A percentile compares a stretch with the other conserved stretches of the same genome.
phyloP scores from a whole-genome alignment of 495 filamentous ascomycete genomes.

The Penicillium daleae region DNA sequence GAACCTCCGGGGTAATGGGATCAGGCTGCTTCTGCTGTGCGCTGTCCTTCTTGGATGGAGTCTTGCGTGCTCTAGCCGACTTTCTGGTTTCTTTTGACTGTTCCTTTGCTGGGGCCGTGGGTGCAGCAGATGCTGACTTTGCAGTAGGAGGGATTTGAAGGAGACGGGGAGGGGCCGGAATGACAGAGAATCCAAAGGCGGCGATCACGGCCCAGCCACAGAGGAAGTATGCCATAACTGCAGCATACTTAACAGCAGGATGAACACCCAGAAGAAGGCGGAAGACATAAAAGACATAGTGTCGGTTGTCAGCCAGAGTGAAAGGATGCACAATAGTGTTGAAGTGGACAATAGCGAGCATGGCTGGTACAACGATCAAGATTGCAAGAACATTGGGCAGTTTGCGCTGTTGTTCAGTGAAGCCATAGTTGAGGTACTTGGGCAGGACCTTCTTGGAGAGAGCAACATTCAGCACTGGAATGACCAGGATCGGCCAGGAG shows the following conservation, averaged over 20 bases:
- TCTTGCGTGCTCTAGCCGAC: conserved; percentile 31
- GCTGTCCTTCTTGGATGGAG: conserved; percentile 27
- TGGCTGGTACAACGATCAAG: conserved; percentile 45
- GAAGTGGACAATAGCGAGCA: conserved; percentile 65
- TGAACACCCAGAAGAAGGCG: conserved; percentile 74
- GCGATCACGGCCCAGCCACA: conserved; percentile 64
- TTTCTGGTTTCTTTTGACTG: conserved; percentile 32
- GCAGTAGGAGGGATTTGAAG: conserved; percentile 26
- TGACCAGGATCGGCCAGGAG: conserved; percentile 75
- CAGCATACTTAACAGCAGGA: conserved; percentile 65
- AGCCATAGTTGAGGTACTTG: conserved; percentile 41
- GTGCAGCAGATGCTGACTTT: conserved; percentile 14
- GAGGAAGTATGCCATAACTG: conserved; percentile 63
- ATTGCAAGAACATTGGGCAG: conserved; percentile 44
- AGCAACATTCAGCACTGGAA: conserved; percentile 50
- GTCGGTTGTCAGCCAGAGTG: conserved; percentile 92
- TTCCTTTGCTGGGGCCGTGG: conserved; percentile 17
- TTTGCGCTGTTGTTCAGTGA: conserved; percentile 37
- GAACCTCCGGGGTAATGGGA: conserved; percentile 36
- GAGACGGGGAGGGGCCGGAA: conserved; percentile 30
- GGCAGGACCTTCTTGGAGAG: conserved; percentile 43
- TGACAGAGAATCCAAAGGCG: conserved; percentile 53
- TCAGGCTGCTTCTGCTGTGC: conserved; percentile 16
- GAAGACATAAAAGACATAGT: conserved; percentile 97
- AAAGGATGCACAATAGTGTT: conserved; percentile 97